These are phyloP conservation scores for Populus pruinosa DNA, from an alignment of 345 rosid species.

Conservation along the genomic window DNA sequence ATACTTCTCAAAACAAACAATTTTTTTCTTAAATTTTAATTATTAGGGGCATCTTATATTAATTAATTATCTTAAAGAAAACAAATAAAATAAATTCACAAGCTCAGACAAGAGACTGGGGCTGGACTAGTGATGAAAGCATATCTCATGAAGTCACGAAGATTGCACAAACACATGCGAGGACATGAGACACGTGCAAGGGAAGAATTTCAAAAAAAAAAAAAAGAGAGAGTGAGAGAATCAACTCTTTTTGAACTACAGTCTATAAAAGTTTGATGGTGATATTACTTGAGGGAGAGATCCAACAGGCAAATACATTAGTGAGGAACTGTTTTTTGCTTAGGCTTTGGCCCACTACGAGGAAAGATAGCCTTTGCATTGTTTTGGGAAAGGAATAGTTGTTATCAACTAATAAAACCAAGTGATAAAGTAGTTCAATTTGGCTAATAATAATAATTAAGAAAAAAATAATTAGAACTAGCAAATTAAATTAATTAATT, in stretches of 20 bases:
- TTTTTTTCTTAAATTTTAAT: not conserved
- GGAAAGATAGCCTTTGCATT: not conserved
- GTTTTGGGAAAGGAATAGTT: not conserved
- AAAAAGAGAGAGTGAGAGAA: not conserved
- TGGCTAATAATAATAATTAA: not conserved
- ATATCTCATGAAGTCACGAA: not conserved
- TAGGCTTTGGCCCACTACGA: not conserved
- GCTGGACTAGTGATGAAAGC: not conserved
- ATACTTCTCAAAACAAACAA: not conserved
- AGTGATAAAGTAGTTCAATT: not conserved
- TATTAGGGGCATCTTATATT: not conserved
- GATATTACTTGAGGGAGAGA: not conserved
- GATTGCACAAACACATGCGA: not conserved
- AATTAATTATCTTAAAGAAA: too few relatives aligned
- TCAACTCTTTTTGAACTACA: not conserved
- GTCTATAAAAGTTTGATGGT: not conserved
- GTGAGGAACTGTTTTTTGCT: not conserved
- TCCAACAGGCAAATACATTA: not conserved
- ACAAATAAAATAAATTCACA: too few relatives aligned
- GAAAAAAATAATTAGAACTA: not conserved
- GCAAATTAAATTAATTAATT: not conserved
- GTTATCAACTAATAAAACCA: not conserved
- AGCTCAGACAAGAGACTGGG: not conserved
- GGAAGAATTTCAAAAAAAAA: not conserved
- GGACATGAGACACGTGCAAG: not conserved